Evolutionary conservation across 768 basidiomycete genomes (phyloP), one percentile per base, ranked within the genome.

Genomic region (Dentipellis sp.): DNA sequence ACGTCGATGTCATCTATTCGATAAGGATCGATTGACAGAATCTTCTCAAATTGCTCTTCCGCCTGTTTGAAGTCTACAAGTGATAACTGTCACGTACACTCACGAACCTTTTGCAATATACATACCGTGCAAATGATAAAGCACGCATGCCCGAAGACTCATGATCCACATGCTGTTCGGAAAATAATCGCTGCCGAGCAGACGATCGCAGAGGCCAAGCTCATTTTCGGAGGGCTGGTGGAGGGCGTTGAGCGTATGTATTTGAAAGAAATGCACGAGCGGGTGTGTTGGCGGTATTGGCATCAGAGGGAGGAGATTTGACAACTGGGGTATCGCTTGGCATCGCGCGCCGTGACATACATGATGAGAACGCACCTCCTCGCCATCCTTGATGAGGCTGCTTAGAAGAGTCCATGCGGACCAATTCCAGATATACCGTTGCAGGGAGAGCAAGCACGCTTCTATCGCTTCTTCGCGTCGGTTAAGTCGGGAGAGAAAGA

Each of bases 1-100:
- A 97, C 83, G 65, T 98, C 97, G 56, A 98, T 87, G 64, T 97
- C 91, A 61, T 99, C 97, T 56, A 97, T 82, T 22, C 94, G 82
- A 69, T 84, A 85, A 9, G 94, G 95, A 67, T 97, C 94, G 37
- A 86, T 66, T 2, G 74, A 70, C 36, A 91, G 79, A 36, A 98
- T 88, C 61, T 80, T 78, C 63, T 93, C 88, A 67, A 97, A 99
- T 64, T 92, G 84, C 34, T 71, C 71, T 67, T 91, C 89, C 2
- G 97, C 93, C 55, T 84, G 82, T 54, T 84, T 82, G 69, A 93
- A 97, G 65, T 97, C 97, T 98, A 60, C 45, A 56, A 10, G 60
- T 53, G 34, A 40, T 39, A 9, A 56, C 21, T 50, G 48, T 56
- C 46, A 58, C 50, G 11, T 60, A n/a, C 3, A 53, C 29, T 29